Conservation (phyloP, 768 basidiomycete species). For the Hypholoma sublateritium region DNA sequence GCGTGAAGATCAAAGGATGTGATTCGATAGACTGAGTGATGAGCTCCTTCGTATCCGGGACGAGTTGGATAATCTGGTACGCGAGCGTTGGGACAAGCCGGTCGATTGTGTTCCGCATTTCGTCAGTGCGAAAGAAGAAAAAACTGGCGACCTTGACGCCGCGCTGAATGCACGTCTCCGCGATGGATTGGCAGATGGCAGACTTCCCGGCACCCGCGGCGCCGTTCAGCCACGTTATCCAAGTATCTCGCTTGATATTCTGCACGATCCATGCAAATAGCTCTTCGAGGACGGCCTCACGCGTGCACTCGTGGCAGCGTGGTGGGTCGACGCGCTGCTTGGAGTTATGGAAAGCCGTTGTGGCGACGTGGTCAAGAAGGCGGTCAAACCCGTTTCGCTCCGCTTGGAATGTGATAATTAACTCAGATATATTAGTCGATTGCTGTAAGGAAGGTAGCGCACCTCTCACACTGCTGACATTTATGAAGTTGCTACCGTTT, state of each 20-base stretch:
- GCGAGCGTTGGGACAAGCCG: constrained; percentile 11
- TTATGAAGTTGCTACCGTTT: no score
- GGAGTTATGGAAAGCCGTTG: constrained; percentile 13
- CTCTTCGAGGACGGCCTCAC: constrained; percentile 12
- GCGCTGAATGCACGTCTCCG: constrained; percentile 5
- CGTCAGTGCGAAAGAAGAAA: constrained; percentile 11
- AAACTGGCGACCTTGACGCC: constrained; percentile 10
- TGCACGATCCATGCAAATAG: constrained; percentile 16
- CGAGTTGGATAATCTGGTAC: constrained; percentile 8
- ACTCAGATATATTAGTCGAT: no score
- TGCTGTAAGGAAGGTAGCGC: no score
- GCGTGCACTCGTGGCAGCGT: constrained; percentile 12
- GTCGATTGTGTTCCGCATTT: constrained; percentile 1
- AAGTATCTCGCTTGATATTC: neutral
- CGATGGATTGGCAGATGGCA: constrained; percentile 17
- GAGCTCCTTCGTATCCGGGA: constrained; percentile 6
- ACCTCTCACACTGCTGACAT: no score
- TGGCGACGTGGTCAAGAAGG: constrained; percentile 8
- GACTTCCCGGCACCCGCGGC: constrained; percentile 18
- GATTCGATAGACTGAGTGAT: constrained; percentile 5
- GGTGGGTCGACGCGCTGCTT: constrained; percentile 15
- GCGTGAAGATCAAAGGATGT: constrained; percentile 11
- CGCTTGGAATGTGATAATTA: no score
- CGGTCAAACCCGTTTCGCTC: no score
- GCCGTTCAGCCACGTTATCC: constrained; percentile 13